Percentiles rank a stretch among this genome's conserved stretches.
Conservation (phyloP, 306 rosid species). For the Erythrophleum fordii region DNA sequence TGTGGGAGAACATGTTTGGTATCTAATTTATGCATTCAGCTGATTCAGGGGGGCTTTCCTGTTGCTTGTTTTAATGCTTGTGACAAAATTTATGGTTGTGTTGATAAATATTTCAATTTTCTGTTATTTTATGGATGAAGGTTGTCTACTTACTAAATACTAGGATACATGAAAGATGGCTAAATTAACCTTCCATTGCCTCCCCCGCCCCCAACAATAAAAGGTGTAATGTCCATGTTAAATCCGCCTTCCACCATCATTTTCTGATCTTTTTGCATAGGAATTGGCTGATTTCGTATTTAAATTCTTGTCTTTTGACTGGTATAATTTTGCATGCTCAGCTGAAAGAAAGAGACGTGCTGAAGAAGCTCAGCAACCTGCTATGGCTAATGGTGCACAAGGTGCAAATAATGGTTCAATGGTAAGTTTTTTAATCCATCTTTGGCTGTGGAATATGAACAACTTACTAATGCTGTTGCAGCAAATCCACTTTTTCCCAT, state of each 20-base stretch:
- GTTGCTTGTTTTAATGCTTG: neutral
- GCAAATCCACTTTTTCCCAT: neutral
- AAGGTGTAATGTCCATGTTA: no score
- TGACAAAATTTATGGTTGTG: neutral
- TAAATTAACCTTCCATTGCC: no score
- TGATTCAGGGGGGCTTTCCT: neutral
- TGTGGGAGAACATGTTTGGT: neutral
- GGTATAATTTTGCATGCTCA: slow-evolving; percentile 44
- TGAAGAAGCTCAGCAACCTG: slow-evolving; percentile 67
- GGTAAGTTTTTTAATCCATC: slow-evolving; percentile 50
- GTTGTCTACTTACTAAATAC: neutral
- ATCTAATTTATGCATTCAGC: neutral
- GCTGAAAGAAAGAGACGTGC: slow-evolving; percentile 77
- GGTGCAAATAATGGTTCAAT: slow-evolving; percentile 75
- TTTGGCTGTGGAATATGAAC: neutral
- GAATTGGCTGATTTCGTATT: no score
- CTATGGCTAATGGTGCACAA: slow-evolving; percentile 63
- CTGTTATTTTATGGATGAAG: neutral
- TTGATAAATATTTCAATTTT: slow-evolving; percentile 14
- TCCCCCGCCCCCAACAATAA: no score
- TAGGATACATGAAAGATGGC: no score
- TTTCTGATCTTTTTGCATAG: no score
- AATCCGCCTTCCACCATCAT: no score
- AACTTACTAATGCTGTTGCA: neutral
- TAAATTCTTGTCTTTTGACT: slow-evolving; percentile 26